Evolutionary conservation across 805 yeast species (phyloP), one percentile per base, ranked within the genome.

Genomic region (Suhomyces sp.): DNA sequence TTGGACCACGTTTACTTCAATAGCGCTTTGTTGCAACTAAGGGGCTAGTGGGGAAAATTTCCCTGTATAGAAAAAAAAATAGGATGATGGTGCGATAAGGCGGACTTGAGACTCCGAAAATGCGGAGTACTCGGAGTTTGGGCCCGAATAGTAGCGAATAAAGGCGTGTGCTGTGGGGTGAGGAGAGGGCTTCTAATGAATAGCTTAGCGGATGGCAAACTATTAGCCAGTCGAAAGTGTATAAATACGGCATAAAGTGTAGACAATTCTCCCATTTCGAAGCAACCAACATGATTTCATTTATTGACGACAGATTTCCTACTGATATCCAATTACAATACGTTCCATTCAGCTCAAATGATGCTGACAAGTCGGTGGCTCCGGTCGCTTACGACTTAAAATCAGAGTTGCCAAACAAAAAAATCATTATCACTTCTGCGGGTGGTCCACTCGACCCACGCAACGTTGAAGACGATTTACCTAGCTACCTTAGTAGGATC

Each of bases 331-430:
- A 62, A 43, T 66, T 76, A 35, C 69, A 66, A 31, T 78, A 73
- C 61, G 67, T 57, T 51, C 54, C 59, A 20, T 62, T 56, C 10
- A 44, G 68, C n/a, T 62, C 64, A 33, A 73, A 66, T 44, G 61
- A 67, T 47, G 69, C 63, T n/a, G 61, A 57, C 22, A 66, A 78
- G 20, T 74, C 78, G 60, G 68, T 71, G 8, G 58, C 59, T 21
- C 81, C 81, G 50, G 48, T 60, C n/a, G 62, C 57, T 4, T 66
- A 71, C 33, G 76, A 76, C 50, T 64, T 76, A 44, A 58, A 64
- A 2, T 64, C 63, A 50, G 54, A 53, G 39, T 58, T 63, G 57
- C 48, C 59, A 21, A 47, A 48, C 56, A 54, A 52, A 44, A 50
- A 51, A 9, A 52, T 57, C 31, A 44, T 57, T 12, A 43, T 57